Conservation (phyloP, 257 asterid genomes). For the Vinca minor region DNA sequence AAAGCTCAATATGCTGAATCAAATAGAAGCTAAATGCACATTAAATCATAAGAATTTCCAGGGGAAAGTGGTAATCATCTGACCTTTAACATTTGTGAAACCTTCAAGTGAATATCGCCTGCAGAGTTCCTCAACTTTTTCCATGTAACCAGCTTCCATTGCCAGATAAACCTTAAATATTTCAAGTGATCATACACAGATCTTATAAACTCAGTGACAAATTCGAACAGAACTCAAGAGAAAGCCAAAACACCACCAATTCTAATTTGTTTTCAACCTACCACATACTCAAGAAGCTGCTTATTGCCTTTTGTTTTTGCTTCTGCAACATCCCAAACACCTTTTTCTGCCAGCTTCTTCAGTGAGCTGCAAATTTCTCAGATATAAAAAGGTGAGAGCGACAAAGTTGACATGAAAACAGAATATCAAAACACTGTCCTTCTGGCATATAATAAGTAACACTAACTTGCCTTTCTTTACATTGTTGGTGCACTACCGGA, state of each 20-base stretch:
- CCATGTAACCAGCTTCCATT: conserved; percentile 91
- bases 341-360: conserved; percentile 91
- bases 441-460: conserved; percentile 12
- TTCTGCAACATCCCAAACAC: conserved; percentile 95
- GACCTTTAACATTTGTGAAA: conserved; percentile 59
- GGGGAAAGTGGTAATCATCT: conserved; percentile 14
- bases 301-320: conserved; percentile 54
- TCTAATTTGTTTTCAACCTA: conserved; percentile 22
- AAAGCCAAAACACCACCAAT: background rate
- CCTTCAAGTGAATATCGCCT: conserved; percentile 68
- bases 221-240: background rate
- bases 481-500: conserved; percentile 72
- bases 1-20: background rate
- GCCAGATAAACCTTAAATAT: conserved; percentile 77
- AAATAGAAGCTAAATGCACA: background rate
- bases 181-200: background rate
- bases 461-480: conserved; percentile 68
- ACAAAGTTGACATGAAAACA: background rate
- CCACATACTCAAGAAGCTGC: conserved; percentile 79
- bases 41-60: background rate
- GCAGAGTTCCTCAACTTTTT: conserved; percentile 93
- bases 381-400: conserved; percentile 6
- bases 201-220: background rate
- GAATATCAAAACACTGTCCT: conserved; percentile 14
- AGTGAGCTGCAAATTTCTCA: conserved; percentile 48